A percentile compares a stretch with the other conserved stretches of the same genome.
Evolutionary conservation across 2,329 filamentous ascomycete genomes (phyloP).

Genomic region (Mycosphaerella sp.): DNA sequence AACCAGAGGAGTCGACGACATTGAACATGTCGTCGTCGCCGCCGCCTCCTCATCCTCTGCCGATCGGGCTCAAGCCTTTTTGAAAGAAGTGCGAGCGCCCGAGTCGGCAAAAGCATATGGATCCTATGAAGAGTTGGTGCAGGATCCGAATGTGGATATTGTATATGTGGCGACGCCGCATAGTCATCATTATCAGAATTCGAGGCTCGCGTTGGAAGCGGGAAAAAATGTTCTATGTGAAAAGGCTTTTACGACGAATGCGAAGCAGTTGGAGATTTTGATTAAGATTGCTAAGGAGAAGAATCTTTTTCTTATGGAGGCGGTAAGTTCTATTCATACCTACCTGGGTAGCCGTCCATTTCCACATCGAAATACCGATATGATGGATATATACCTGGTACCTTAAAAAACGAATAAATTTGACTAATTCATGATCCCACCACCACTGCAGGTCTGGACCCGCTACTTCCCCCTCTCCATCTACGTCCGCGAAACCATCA

Average conservation of each 20-base stretch:
- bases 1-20: slow-evolving; percentile 61
- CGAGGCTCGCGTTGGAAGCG: slow-evolving; percentile 72
- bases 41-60: slow-evolving; percentile 72
- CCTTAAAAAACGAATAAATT: no score
- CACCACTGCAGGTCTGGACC: slow-evolving; percentile 60
- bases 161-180: slow-evolving; percentile 87
- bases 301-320: slow-evolving; percentile 68
- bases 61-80: slow-evolving; percentile 63
- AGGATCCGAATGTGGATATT: slow-evolving; percentile 72
- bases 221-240: slow-evolving; percentile 88
- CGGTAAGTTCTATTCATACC: slow-evolving; percentile 19
- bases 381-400: no score
- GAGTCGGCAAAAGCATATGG: slow-evolving; percentile 65
- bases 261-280: slow-evolving; percentile 65
- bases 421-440: no score
- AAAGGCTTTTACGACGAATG: slow-evolving; percentile 83
- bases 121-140: slow-evolving; percentile 74
- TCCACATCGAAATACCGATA: neutral
- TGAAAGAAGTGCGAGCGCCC: slow-evolving; percentile 64
- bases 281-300: slow-evolving; percentile 66
- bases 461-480: slow-evolving; percentile 79
- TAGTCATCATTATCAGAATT: slow-evolving; percentile 88
- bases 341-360: neutral
- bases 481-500: slow-evolving; percentile 62
- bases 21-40: slow-evolving; percentile 70